Percentiles rank a stretch among this genome's conserved stretches.
Conservation (phyloP, 352 stramenopile genomes). For the Saprolegnia diclina region DNA sequence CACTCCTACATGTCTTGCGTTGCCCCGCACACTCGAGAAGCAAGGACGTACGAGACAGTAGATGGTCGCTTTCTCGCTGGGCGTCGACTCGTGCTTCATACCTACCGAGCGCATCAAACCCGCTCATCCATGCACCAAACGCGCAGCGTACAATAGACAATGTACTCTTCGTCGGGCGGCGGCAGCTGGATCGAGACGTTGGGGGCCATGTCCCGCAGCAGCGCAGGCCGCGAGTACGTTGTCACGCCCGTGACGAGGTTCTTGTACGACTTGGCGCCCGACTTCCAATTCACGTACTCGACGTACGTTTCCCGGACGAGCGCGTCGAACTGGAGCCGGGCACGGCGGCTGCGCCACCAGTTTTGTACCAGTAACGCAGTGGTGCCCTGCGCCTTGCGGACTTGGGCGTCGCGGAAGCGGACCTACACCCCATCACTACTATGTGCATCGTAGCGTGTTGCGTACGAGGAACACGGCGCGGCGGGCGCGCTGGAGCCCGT, state of each 20-base stretch:
- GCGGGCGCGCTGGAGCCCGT: not conserved
- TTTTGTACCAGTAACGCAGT: slow-evolving; percentile 9
- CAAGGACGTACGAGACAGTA: slow-evolving; percentile 13
- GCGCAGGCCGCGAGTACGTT: slow-evolving; percentile 7
- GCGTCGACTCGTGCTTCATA: slow-evolving; percentile 11
- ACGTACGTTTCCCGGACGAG: slow-evolving; percentile 22
- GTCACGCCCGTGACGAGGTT: slow-evolving; percentile 24
- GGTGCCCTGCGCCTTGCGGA: not conserved
- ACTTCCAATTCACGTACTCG: slow-evolving; percentile 28
- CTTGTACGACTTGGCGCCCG: slow-evolving; percentile 22
- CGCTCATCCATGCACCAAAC: not conserved
- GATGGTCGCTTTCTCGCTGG: not conserved
- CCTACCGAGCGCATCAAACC: not conserved
- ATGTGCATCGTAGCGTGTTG: not conserved
- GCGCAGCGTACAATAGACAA: slow-evolving; percentile 18
- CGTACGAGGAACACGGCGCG: slow-evolving; percentile 11
- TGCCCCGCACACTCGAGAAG: too few species aligned
- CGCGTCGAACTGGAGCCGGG: slow-evolving; percentile 10
- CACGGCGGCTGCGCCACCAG: slow-evolving; percentile 2
- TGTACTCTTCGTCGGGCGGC: slow-evolving; percentile 21
- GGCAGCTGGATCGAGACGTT: slow-evolving; percentile 19
- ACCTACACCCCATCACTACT: not conserved
- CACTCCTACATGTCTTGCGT: slow-evolving; percentile 24
- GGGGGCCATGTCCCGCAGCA: slow-evolving; percentile 14
- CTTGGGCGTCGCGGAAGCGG: not conserved